These are phyloP conservation scores for Paramecium pentaurelia DNA, from an alignment of 73 alveolate species.

Conservation along the genomic window DNA sequence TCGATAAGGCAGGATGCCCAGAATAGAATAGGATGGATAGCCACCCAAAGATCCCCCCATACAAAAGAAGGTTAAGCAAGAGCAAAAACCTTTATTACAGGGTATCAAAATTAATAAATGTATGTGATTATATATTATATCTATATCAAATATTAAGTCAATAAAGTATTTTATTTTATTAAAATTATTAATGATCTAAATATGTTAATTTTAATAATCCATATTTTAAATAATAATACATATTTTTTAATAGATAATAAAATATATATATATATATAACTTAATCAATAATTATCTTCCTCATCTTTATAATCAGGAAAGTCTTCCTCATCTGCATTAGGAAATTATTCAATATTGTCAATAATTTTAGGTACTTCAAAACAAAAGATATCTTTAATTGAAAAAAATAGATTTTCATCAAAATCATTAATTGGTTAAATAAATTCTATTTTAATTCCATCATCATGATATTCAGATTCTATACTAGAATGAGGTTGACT, in stretches of 20 bases:
- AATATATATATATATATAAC: neutral
- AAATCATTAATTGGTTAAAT: neutral
- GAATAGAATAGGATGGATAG: neutral
- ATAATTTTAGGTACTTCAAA: neutral
- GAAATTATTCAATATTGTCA: neutral
- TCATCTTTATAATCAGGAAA: constrained; percentile 21
- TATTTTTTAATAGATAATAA: neutral
- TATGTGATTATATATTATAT: neutral
- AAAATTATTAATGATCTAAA: neutral
- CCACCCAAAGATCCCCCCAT: neutral
- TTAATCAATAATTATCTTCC: neutral
- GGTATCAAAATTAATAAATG: neutral
- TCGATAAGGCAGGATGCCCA: neutral
- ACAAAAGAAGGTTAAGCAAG: constrained; percentile 14
- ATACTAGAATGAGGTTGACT: neutral
- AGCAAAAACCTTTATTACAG: neutral
- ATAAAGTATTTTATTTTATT: neutral
- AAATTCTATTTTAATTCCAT: neutral
- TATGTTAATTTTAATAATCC: too few relatives aligned
- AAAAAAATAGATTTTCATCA: neutral
- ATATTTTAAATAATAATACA: too few relatives aligned
- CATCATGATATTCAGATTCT: neutral
- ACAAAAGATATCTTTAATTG: neutral
- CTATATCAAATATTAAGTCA: neutral
- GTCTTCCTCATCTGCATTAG: constrained; percentile 20